phyloP scores from a whole-genome alignment of 2,329 filamentous ascomycete species.

The Aschersonia sp. region DNA sequence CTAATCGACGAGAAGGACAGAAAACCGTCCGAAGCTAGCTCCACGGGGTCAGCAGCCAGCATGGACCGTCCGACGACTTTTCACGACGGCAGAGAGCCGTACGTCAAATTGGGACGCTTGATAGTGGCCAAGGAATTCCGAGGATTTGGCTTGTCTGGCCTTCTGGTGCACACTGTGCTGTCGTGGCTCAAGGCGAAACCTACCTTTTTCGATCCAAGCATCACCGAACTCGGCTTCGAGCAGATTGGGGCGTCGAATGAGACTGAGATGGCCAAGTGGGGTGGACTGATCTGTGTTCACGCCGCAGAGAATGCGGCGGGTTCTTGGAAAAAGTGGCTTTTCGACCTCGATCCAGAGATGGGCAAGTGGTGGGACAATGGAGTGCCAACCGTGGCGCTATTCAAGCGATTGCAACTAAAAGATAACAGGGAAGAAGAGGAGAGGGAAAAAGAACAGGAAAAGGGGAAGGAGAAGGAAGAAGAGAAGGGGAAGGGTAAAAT shows the following conservation, averaged over 20 bases:
- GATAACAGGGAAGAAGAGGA: constrained; percentile 11
- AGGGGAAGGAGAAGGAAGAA: too few species aligned
- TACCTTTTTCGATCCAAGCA: constrained; percentile 35
- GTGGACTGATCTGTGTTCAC: constrained; percentile 65
- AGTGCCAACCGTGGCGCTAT: constrained; percentile 81
- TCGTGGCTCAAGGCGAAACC: constrained; percentile 53
- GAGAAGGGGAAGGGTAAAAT: too few species aligned
- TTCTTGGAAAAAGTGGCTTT: constrained; percentile 60
- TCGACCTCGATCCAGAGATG: constrained; percentile 56
- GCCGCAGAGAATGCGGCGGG: constrained; percentile 53
- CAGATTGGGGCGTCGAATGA: constrained; percentile 23
- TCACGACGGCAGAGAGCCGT: constrained; percentile 54
- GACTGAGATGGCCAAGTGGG: constrained; percentile 44
- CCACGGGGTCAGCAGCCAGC: constrained; percentile 8
- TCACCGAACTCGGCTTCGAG: constrained; percentile 28
- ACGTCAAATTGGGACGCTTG: constrained; percentile 69
- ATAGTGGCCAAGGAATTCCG: constrained; percentile 55
- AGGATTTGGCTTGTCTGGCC: constrained; percentile 45
- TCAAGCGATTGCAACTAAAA: constrained; percentile 26
- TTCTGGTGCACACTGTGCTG: constrained; percentile 53
- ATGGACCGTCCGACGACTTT: constrained; percentile 32
- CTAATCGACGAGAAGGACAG: constrained; percentile 14
- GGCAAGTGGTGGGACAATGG: constrained; percentile 73
- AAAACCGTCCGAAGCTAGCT: constrained; percentile 1
- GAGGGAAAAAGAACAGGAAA: background rate